Base-by-base conservation (phyloP, 2,329 filamentous ascomycete genomes). In the Aspergillus japonicus region DNA sequence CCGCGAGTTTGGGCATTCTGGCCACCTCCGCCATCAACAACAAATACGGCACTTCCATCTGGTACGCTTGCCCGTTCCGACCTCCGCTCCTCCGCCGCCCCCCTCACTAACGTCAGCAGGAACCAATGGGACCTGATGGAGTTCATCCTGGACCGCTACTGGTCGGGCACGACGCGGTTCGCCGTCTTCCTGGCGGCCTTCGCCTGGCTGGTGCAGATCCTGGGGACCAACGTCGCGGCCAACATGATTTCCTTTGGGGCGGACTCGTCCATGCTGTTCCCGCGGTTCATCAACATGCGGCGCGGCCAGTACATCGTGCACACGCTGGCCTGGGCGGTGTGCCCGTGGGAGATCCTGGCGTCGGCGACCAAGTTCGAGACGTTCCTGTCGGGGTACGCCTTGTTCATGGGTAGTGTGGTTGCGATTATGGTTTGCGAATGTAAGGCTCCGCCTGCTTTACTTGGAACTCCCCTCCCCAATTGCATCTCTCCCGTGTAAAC, bases 231-330 rank as follows among this genome's bases (percentile, higher is more conserved):
- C 54, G 69, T 75, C 51, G 73, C 54, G 54, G 75, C 68, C 56
- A 77, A 76, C 61, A 72, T 74, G 63, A 72, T 72, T 47, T 66
- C 69, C 12, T 73, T 80, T 61, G 70, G 69, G 62, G 56, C 70
- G 64, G 65, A 80, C 69, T 19, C 73, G 63, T 57, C 74, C 63
- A 56, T 77, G 78, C 80, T 47, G 74, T 84, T 33, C 76, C 81
- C 83, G 1, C 75, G 75, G 23, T 85, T 80, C 68, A 71, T 85
- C 62, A 84, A 85, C 65, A 84, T 86, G 66, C 71, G 72, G 21
- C 78, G 83, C 12, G 83, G 83, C 11, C 81, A 80, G 51, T 69
- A 85, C 29, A 71, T 85, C 47, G 78, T 80, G 3, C 80, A 82
- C 10, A 64, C 84, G 12, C 73, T 83, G 3, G 81, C 80, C 42